Base-by-base conservation (phyloP, 108 stramenopile species). In the Skeletonema tropicum region DNA sequence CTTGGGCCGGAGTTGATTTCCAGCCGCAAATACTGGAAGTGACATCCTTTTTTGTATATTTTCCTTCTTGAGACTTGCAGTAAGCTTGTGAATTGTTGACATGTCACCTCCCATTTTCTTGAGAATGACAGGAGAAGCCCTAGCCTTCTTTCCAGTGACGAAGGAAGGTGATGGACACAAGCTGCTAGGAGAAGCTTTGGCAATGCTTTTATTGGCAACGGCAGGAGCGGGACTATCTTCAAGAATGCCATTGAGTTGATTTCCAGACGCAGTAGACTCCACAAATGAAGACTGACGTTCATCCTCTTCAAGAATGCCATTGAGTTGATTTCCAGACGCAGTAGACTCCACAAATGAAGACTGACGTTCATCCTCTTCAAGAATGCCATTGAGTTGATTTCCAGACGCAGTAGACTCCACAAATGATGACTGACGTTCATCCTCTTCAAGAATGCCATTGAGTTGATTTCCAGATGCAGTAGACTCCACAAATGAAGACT, bases 81-180 rank as follows among this genome's bases (percentile, higher is more conserved):
- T 82, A 15, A 75, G 74, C 65, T 68, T 70, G 29, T 66, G 81
- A 72, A 82, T 72, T 60, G 70, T 71, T 26, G 70, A 21, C 12
- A 82, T 31, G 26, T 82, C 74, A 9, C 66, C 81, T 36, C 70
- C 74, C 66, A 82, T 29, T 32, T 64, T 71, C 69, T 75, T 75
- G n/a, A 74, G 74, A 0, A 71, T 33, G 61, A 30, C 42, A 31
- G 58, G 55, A 12, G 64, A 46, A 19, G 46, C 62, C 42, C 67
- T 48, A 29, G 19, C 38, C 64, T 71, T 82, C 58, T 82, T 71
- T n/a, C 74, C 74, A 12, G 74, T 71, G 13, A 74, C n/a, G 38
- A 82, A 82, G 32, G 64, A 71, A 10, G 81, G 81, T 0, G 81
- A 82, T 15, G 73, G 81, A 26, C 81, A 70, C 15, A 82, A 70